Percentiles rank a stretch among this genome's conserved stretches.
Evolutionary conservation across 257 asterid genomes (phyloP).

Genomic region (Solanum etuberosum): DNA sequence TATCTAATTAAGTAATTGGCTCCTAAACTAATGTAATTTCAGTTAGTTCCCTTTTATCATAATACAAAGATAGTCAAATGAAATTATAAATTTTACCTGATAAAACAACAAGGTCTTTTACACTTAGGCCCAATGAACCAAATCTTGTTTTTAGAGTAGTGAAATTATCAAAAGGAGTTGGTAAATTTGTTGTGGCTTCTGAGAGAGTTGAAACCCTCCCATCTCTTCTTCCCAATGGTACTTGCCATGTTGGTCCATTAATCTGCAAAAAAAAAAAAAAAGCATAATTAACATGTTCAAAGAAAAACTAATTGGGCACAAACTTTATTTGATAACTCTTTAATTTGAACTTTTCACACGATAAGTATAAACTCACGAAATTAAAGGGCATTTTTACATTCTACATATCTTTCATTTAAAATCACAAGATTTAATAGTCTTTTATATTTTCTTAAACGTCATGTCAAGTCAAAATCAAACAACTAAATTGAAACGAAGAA

Average conservation of each 20-base stretch:
- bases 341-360: neutral
- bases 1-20: no score
- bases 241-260: slow-evolving; percentile 58
- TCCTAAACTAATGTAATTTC: fast-evolving
- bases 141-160: slow-evolving; percentile 14
- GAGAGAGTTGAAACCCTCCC: slow-evolving; percentile 35
- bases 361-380: neutral
- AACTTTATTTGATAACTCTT: neutral
- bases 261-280: slow-evolving; percentile 3
- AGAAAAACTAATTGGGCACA: neutral
- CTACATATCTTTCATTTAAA: neutral
- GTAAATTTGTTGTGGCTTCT: slow-evolving; percentile 27
- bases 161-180: slow-evolving; percentile 9
- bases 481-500: neutral
- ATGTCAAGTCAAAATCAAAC: neutral
- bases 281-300: neutral
- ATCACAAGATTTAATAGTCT: neutral
- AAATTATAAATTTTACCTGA: slow-evolving; percentile 3
- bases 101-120: slow-evolving; percentile 15
- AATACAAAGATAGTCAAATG: neutral
- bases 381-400: neutral
- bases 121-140: slow-evolving; percentile 11
- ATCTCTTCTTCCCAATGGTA: slow-evolving; percentile 65
- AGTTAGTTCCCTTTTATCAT: neutral
- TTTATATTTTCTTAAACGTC: neutral